Conservation (phyloP, 2,329 filamentous ascomycete species). For the Ophiobolus disseminans region DNA sequence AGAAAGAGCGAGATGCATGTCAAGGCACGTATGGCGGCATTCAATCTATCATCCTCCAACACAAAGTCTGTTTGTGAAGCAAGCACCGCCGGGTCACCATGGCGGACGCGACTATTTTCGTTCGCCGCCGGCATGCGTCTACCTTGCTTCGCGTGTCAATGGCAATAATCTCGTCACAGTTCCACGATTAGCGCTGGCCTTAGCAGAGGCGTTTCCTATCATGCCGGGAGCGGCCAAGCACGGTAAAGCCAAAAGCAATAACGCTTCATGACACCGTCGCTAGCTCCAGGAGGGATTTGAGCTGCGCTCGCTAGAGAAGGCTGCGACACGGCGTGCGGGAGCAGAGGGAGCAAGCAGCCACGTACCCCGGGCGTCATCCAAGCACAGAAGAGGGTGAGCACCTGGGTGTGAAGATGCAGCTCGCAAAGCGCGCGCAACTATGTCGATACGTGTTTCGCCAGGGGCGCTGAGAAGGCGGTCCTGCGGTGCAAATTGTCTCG, state of each 20-base stretch:
- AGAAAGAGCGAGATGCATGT: conserved; percentile 15
- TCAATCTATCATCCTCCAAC: conserved; percentile 17
- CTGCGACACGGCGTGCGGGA: conserved; percentile 1
- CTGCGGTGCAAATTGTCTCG: conserved; percentile 50
- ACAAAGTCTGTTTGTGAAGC: conserved; percentile 19
- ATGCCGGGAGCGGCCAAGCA: conserved; percentile 28
- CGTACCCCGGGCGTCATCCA: conserved; percentile 15
- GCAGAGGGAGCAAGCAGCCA: too few relatives aligned
- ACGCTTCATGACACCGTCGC: conserved; percentile 20
- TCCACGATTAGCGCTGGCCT: conserved; percentile 40
- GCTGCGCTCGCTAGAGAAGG: conserved; percentile 16
- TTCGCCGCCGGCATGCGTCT: conserved; percentile 28
- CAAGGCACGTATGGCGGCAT: conserved; percentile 15
- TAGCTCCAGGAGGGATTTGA: conserved; percentile 26
- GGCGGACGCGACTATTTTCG: conserved; percentile 25
- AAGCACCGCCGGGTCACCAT: conserved; percentile 29
- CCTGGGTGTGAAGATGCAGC: conserved; percentile 18
- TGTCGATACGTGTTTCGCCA: conserved; percentile 46
- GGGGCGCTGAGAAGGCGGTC: conserved; percentile 41
- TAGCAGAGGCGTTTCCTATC: conserved; percentile 23
- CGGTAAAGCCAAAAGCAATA: conserved; percentile 41
- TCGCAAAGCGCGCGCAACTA: conserved; percentile 25
- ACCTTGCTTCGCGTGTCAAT: conserved; percentile 35
- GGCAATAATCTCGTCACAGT: conserved; percentile 35
- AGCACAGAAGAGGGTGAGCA: neutral